Evolutionary conservation across 768 basidiomycete species (phyloP).

Genomic region (Naganishia vishniacii): DNA sequence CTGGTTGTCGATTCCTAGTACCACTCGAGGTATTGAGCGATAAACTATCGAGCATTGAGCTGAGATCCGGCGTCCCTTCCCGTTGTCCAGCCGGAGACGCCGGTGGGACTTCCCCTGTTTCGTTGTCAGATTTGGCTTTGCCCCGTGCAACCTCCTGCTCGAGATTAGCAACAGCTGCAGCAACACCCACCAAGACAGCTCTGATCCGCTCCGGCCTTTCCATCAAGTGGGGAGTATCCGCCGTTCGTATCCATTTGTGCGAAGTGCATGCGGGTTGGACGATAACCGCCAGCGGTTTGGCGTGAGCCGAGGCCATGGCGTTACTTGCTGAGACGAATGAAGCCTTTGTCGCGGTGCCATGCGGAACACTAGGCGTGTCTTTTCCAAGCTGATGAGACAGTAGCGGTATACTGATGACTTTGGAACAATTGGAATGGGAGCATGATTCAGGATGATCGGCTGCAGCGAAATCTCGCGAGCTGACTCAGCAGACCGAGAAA

Average conservation of each 20-base stretch:
- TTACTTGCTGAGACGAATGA: not conserved
- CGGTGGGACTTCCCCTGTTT: not conserved
- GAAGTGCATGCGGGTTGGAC: slow-evolving; percentile 48
- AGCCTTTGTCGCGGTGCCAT: too few species aligned
- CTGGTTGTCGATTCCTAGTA: not conserved
- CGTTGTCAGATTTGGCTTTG: not conserved
- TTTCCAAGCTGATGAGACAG: too few species aligned
- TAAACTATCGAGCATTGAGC: slow-evolving; percentile 12
- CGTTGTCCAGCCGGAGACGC: not conserved
- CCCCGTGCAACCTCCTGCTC: slow-evolving; percentile 50
- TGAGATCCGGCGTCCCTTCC: slow-evolving; percentile 21
- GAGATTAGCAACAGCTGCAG: slow-evolving; percentile 69
- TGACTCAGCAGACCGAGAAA: too few species aligned
- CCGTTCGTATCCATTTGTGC: slow-evolving; percentile 64
- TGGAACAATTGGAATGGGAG: too few species aligned
- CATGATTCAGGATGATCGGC: too few species aligned
- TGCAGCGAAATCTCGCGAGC: too few species aligned
- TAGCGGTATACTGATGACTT: too few species aligned
- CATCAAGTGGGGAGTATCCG: slow-evolving; percentile 69
- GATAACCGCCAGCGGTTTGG: slow-evolving; percentile 41
- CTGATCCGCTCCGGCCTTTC: slow-evolving; percentile 84
- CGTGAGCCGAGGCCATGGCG: not conserved
- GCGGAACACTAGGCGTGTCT: too few species aligned
- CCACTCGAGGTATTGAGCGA: not conserved
- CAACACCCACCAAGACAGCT: slow-evolving; percentile 74